Evolutionary conservation across 2,329 filamentous ascomycete genomes (phyloP), one percentile per base, ranked within the genome.

Genomic region (Exophiala sp.): DNA sequence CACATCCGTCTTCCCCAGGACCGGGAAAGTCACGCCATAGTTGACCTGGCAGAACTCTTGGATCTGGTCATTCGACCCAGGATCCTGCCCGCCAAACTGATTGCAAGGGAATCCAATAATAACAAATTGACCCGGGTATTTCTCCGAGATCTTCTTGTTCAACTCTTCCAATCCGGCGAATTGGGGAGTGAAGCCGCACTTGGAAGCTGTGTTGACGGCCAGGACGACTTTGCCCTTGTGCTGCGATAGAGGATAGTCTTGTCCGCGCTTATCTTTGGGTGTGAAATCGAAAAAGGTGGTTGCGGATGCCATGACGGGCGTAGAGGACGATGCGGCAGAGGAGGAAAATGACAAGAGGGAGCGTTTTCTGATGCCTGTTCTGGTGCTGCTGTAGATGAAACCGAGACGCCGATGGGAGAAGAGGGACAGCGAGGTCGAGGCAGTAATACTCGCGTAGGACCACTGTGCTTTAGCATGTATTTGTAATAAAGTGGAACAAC

Each of bases 81-180:
- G 91, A 66, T 97, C 93, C 72, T 98, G 93, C 60, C 73, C 71
- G 64, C 83, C 87, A 71, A 98, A 98, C 73, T 98, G 93, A 78
- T 97, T 98, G 83, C 91, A 97, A 50, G 93, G 93, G 74, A 98
- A 97, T 63, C 90, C 93, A 65, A 98, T 78, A 72, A 98, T 82
- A 64, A 82, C 77, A 68, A 98, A 93, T 64, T 89, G 78, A 58
- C 88, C 81, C 24, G 76, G 78, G 75, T 94, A 74, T 64, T 80
- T 76, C 59, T 75, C 75, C 62, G 80, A 81, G 66, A 96, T 64
- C 50, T 75, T 71, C 69, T 95, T 86, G 81, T 95, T 95, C 58
- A 98, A 80, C 65, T 80, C 84, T 75, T 98, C 90, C 44, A 98
- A 86, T 24, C 86, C 88, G 57, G 80, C 83, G 72, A 93, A 96